Evolutionary conservation across 768 basidiomycete genomes (phyloP).

Genomic region (Rhizopogon sp.): DNA sequence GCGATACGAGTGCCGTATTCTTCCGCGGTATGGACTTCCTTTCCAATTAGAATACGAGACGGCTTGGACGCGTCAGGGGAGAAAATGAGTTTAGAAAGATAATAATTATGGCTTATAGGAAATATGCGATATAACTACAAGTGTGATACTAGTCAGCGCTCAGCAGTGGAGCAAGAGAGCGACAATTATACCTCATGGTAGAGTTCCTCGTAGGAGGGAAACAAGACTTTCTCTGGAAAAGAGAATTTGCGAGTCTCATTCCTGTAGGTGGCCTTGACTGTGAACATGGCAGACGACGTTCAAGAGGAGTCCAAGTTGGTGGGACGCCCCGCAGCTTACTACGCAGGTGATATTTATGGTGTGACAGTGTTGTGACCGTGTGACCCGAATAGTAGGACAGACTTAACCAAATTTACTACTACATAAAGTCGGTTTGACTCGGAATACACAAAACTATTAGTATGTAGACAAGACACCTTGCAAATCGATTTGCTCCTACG

Average conservation of each 20-base stretch:
- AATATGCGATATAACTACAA: slow-evolving; percentile 67
- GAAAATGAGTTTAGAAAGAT: slow-evolving; percentile 66
- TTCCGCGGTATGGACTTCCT: slow-evolving; percentile 50
- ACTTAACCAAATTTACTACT: neutral
- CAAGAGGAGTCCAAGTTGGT: slow-evolving; percentile 9
- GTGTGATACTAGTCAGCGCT: slow-evolving; percentile 24
- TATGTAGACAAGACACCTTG: neutral
- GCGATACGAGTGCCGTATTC: slow-evolving; percentile 52
- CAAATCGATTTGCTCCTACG: no score
- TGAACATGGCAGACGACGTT: slow-evolving; percentile 48
- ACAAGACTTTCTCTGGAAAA: slow-evolving; percentile 44
- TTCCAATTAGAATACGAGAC: slow-evolving; percentile 56
- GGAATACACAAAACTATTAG: no score
- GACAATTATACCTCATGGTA: slow-evolving; percentile 49
- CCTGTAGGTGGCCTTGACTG: slow-evolving; percentile 74
- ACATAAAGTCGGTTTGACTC: no score
- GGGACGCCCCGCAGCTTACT: slow-evolving; percentile 13
- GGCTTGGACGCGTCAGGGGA: slow-evolving; percentile 52
- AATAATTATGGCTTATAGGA: slow-evolving; percentile 53
- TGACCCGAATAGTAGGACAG: neutral
- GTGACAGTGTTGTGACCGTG: neutral
- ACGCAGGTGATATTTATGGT: slow-evolving; percentile 8
- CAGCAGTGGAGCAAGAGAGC: neutral
- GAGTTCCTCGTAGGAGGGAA: slow-evolving; percentile 62
- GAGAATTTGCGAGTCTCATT: slow-evolving; percentile 64